These are phyloP conservation scores for Sicyos edulis DNA, from an alignment of 306 rosid species.

Conservation along the genomic window DNA sequence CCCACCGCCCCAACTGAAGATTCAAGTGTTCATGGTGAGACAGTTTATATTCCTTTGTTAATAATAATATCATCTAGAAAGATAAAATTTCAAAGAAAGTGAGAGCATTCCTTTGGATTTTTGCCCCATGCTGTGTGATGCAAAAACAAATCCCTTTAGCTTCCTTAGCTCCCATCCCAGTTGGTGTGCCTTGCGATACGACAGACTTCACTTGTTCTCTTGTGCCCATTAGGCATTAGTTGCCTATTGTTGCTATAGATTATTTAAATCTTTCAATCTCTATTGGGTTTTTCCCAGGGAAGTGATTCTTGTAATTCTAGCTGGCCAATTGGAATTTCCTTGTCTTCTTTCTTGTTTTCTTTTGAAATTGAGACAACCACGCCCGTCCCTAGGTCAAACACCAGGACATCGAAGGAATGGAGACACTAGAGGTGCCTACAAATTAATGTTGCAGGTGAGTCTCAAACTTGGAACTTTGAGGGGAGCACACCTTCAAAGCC, in stretches of 20 bases:
- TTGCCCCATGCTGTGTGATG: background rate
- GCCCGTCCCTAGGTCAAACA: too few species aligned
- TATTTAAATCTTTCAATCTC: background rate
- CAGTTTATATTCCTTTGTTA: background rate
- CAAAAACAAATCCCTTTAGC: background rate
- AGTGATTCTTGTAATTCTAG: background rate
- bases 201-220: background rate
- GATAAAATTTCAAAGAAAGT: background rate
- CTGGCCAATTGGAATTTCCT: background rate
- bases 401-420: too few species aligned
- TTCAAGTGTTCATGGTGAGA: background rate
- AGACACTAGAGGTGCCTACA: too few species aligned
- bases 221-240: background rate
- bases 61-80: background rate
- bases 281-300: background rate
- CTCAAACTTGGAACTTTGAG: too few species aligned
- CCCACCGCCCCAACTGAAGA: background rate
- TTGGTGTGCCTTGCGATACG: background rate
- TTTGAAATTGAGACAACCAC: too few species aligned
- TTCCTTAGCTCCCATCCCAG: background rate
- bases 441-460: too few species aligned
- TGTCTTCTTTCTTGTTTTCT: background rate
- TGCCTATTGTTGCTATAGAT: background rate
- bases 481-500: too few species aligned
- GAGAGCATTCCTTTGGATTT: background rate